Evolutionary conservation across 2,329 filamentous ascomycete genomes (phyloP).

Genomic region (Penicillium sp.): DNA sequence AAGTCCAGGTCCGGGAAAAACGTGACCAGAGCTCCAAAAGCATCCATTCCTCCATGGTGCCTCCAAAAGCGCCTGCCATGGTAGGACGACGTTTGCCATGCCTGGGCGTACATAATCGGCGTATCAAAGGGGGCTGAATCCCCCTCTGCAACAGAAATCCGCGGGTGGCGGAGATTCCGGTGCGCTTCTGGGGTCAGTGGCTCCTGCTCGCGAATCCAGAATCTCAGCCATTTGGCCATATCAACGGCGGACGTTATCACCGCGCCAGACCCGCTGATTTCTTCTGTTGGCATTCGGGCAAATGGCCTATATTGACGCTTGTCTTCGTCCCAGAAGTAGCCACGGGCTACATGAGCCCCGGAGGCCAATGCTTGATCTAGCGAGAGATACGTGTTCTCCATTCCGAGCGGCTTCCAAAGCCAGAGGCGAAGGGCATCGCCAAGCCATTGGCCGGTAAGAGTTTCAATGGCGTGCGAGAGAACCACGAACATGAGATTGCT

Average conservation of each 20-base stretch:
- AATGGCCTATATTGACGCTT: neutral
- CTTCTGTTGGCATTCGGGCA: neutral
- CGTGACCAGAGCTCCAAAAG: neutral
- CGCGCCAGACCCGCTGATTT: neutral
- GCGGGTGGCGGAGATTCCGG: neutral
- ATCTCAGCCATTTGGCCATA: neutral
- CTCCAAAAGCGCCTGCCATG: neutral
- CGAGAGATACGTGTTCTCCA: conserved; percentile 44
- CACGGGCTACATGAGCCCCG: conserved; percentile 25
- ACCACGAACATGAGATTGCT: conserved; percentile 57
- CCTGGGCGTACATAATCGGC: neutral
- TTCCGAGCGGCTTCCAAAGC: conserved; percentile 46
- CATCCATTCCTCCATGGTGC: neutral
- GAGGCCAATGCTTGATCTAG: conserved; percentile 36
- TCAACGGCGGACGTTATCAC: neutral
- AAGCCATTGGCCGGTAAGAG: conserved; percentile 39
- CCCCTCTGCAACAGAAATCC: neutral
- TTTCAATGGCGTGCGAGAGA: conserved; percentile 51
- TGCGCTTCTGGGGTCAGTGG: neutral
- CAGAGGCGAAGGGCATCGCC: conserved; percentile 34
- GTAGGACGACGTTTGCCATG: neutral
- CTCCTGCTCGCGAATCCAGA: neutral
- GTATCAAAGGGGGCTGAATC: neutral
- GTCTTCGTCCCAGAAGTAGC: conserved; percentile 24
- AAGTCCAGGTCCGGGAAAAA: neutral